phyloP scores from a whole-genome alignment of 2,329 filamentous ascomycete genomes.

The Aureobasidium musti region DNA sequence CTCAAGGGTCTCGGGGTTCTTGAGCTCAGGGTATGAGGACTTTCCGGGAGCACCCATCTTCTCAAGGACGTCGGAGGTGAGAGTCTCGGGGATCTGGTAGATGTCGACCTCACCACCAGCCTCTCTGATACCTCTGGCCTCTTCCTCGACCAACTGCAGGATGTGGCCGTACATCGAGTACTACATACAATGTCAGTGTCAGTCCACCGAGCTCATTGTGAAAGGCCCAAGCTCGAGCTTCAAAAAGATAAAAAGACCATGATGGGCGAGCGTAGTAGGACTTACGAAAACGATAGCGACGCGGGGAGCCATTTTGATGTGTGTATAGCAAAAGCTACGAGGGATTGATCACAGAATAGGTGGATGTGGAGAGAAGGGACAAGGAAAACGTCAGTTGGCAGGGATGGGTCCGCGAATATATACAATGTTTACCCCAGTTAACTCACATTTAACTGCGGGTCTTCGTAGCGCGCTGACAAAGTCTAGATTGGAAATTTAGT shows the following conservation, averaged over 20 bases:
- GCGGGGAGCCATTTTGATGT: conserved; percentile 36
- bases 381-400: background rate
- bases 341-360: background rate
- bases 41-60: conserved; percentile 93
- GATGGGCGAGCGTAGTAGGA: conserved; percentile 36
- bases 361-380: conserved; percentile 5
- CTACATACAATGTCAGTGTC: conserved; percentile 51
- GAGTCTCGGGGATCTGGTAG: conserved; percentile 88
- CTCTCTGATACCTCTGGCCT: conserved; percentile 85
- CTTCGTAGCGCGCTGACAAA: conserved; percentile 18
- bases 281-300: conserved; percentile 80
- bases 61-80: conserved; percentile 73
- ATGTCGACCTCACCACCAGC: conserved; percentile 80
- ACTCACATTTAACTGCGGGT: conserved; percentile 10
- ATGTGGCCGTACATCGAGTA: conserved; percentile 97
- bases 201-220: background rate
- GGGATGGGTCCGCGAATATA: conserved; percentile 22
- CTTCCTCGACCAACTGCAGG: conserved; percentile 77
- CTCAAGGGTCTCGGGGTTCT: conserved; percentile 26
- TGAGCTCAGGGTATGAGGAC: conserved; percentile 21
- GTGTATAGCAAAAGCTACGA: background rate
- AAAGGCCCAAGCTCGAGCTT: conserved; percentile 26
- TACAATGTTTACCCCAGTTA: conserved; percentile 20
- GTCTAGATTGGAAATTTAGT: conserved; percentile 16
- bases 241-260: background rate